Base-by-base conservation (phyloP, 805 yeast genomes). In the Schwanniomyces vanrijiae region DNA sequence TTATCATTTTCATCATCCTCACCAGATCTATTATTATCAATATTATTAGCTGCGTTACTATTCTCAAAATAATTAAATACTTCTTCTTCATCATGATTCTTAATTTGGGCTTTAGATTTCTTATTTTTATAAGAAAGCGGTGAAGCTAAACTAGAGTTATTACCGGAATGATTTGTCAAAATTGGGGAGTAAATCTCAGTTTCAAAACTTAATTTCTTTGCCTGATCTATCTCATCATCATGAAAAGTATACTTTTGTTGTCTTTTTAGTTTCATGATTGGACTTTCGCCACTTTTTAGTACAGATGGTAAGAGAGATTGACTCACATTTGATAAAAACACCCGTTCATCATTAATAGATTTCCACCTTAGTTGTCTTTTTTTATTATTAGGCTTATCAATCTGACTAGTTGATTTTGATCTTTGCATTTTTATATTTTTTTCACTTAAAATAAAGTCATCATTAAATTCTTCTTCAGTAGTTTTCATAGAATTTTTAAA, bases 301-400 rank as follows among this genome's bases (percentile, higher is more conserved):
- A 69, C 72, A 2, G 73, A 53, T 6, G 74, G 74, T 18, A 69
- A 51, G 20, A 69, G 54, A 5, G 58, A 54, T 44, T 66, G 66
- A 51, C 61, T 62, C 9, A 69, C 61, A 19, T 60, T 59, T n/a
- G 58, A 48, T 11, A 69, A 44, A 40, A 65, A 65, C 4, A 48
- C 44, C 39, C 59, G 61, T 44, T 69, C 74, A 44, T 62, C 61
- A 38, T 65, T 49, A 0, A 66, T 57, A 2, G 65, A 61, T 34
- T 59, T 56, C 63, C 60, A 54, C 25, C 53, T 45, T 21, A 56
- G 60, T 22, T 56, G 59, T 31, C 54, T 47, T 38, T 48, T 55
- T 18, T 52, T 49, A 25, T 46, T 33, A 40, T 43, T 50, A n/a
- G 42, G 40, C n/a, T 45, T 49, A 7, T 51, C 52, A 11, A 53